Evolutionary conservation across 352 stramenopile genomes (phyloP), one percentile per base, ranked within the genome.

Genomic region (Phytophthora colocasiae): DNA sequence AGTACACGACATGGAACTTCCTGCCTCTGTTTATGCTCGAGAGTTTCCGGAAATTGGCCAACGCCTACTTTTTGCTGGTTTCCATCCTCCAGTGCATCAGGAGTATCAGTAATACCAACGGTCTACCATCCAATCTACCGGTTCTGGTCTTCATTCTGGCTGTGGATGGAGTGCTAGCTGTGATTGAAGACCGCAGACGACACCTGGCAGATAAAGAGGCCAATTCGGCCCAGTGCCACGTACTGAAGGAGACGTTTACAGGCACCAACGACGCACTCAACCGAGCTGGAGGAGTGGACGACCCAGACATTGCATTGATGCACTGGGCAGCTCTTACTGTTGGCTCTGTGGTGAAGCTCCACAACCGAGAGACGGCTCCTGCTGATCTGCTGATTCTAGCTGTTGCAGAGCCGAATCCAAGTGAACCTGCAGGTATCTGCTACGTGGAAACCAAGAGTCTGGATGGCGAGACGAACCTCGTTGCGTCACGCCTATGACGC

Each of bases 11-110:
- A 15, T 95, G 80, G 71, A 96, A 87, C 64, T 98, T 98, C 58
- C 41, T 98, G 31, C 92, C 92, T 43, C 78, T 89, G 5, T 97
- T 97, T 44, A 79, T 98, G 48, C 70, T 92, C 64, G 90, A 98
- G 62, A 86, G 73, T 8, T 95, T 95, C 69, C 69, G 73, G 17
- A 93, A 91, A 58, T 73, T 97, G 46, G 93, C 93, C 44, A 98
- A 98, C 62, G 83, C 92, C 19, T 98, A 98, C 66, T 98, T 98
- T 55, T 65, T 98, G 8, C 72, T 97, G 15, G 89, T 98, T 12
- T 96, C 89, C 6, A 71, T 91, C 26, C 71, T 98, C 8, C 87
- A 97, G 64, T 85, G 68, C 19, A 85, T 97, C 58, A 77, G 70
- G 22, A 63, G 45, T 8, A 96, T 98, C 75, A 91, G 74, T 32